Evolutionary conservation across 192 early-diverging fungal genomes (phyloP), one percentile per base, ranked within the genome.

Genomic region (Coemansia sp.): DNA sequence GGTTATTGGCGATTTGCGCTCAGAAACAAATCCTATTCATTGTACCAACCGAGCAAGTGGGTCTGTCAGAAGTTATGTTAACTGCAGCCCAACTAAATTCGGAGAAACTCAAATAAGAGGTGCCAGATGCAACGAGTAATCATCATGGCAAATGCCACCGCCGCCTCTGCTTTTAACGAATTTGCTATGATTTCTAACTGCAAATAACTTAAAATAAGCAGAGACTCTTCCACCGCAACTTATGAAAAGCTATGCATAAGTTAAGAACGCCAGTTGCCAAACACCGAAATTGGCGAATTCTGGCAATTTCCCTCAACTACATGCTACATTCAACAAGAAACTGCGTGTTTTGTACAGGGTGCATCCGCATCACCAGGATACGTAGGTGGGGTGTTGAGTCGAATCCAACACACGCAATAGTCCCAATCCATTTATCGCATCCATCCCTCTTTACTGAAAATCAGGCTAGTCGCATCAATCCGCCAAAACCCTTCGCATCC

Each of bases 31-130:
- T 65, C 26, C 41, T 53, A 71, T 74, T 71, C 79, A 83, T 62
- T 71, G 58, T 67, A 50, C 75, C 65, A 37, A 3, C 37, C 48
- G 39, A 39, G 37, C 48, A 16, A 39, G 37, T 19, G 40, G 15
- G n/a, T 15, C 63, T 64, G 50, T 40, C 63, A 64, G 63, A 53
- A 64, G 39, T 39, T 54, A 49, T 64, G 49, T 23, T 40, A 40
- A 40, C 47, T 42, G 43, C 54, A 59, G 57, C 57, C 39, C 57
- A 18, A 19, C 57, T 38, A 59, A 40, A 45, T 26, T n/a, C 63
- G 16, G 52, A 15, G 65, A 73, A 56, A 81, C 75, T 85, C 85
- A 82, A 82, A 86, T 81, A 84, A 84, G 74, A 86, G 85, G 85
- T 85, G 82, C 79, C 85, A 84, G 84, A 77, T 63, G 57, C 57